phyloP scores from a whole-genome alignment of 1,284 basidiomycete species.

The Singerocomus inundabilis region DNA sequence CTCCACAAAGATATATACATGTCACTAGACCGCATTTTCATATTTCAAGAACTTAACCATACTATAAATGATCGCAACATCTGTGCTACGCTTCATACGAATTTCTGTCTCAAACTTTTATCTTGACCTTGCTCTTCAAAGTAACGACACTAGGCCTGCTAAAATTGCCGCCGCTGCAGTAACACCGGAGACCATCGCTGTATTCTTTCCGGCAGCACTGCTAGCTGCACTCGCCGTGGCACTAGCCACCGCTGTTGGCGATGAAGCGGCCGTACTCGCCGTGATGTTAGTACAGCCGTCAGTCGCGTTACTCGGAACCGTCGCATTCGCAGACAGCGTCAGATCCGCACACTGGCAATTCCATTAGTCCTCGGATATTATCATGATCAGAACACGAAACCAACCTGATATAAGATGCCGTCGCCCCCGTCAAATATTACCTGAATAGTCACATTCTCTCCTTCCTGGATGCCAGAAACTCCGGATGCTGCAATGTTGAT shows the following conservation, averaged over 20 bases:
- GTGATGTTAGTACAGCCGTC: constrained; percentile 25
- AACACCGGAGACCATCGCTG: constrained; percentile 3
- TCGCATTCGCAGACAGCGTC: constrained; percentile 27
- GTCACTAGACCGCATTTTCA: not conserved
- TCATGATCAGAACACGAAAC: not conserved
- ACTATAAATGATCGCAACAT: not conserved
- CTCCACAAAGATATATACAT: not conserved
- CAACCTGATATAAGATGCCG: constrained; percentile 52
- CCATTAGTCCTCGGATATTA: not conserved
- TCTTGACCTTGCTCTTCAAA: constrained; percentile 10
- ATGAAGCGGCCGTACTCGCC: constrained; percentile 5
- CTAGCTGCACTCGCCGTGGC: not conserved
- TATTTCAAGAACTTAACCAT: not conserved
- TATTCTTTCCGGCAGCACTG: constrained; percentile 17
- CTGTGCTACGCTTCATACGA: not conserved
- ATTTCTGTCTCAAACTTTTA: not conserved
- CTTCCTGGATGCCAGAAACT: constrained; percentile 45
- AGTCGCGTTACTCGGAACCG: constrained; percentile 26
- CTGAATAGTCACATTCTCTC: constrained; percentile 49
- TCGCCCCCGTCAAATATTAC: constrained; percentile 52
- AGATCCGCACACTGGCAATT: constrained; percentile 31
- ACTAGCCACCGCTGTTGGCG: constrained; percentile 15
- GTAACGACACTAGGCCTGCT: constrained; percentile 3
- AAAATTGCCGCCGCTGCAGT: constrained; percentile 2
- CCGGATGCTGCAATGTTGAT: constrained; percentile 46